These are phyloP conservation scores for Tricholoma hemisulphureum DNA, from an alignment of 768 basidiomycete genomes.

Conservation along the genomic window DNA sequence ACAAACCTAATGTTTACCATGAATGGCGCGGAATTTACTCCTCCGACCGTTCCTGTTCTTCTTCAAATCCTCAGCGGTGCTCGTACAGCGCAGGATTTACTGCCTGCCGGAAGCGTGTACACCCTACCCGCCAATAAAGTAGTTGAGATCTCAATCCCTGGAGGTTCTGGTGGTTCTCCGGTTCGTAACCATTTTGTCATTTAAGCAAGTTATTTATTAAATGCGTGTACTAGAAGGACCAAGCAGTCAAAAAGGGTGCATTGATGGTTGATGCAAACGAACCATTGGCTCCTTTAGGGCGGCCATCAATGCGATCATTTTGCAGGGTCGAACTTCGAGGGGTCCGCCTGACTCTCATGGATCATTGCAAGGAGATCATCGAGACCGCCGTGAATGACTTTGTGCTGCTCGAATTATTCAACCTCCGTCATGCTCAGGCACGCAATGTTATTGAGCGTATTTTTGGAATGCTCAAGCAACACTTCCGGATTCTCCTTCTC, in stretches of 20 bases:
- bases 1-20: constrained; percentile 20
- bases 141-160: constrained; percentile 44
- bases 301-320: constrained; percentile 28
- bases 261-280: constrained; percentile 3
- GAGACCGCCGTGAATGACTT: constrained; percentile 29
- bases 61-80: constrained; percentile 58
- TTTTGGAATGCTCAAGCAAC: no score
- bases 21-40: constrained; percentile 30
- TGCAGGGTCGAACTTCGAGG: constrained; percentile 29
- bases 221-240: constrained; percentile 28
- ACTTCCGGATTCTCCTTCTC: no score
- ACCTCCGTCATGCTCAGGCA: no score
- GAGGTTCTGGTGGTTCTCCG: constrained; percentile 31
- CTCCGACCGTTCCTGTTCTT: constrained; percentile 43
- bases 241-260: background rate
- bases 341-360: constrained; percentile 21
- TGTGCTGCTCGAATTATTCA: constrained; percentile 40
- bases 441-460: no score
- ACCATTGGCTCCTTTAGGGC: constrained; percentile 31
- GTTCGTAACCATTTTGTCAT: no score
- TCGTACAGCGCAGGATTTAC: constrained; percentile 42
- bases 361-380: constrained; percentile 26
- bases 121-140: constrained; percentile 44
- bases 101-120: constrained; percentile 47
- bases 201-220: no score